Base-by-base conservation (phyloP, 768 basidiomycete genomes). In the Candolleomyces efflorescens region DNA sequence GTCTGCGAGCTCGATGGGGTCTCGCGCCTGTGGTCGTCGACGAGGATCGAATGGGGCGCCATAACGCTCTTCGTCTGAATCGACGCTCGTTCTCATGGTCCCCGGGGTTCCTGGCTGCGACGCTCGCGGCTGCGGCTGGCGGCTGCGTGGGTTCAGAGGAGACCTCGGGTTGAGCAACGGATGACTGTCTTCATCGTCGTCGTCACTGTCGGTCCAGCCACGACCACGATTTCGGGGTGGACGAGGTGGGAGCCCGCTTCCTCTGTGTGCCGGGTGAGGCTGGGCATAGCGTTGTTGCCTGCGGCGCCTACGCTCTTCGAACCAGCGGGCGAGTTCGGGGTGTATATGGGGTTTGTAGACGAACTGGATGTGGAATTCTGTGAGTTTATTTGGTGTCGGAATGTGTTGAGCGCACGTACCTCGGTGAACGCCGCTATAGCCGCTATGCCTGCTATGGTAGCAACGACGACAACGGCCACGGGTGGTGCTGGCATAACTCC, bases 311-410 rank as follows among this genome's bases (percentile, higher is more conserved):
- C 62, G 68, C 0, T 72, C 73, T 39, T 75, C 51, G 54, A 71
- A 76, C 53, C 76, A 72, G 60, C 68, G 73, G 63, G 84, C 85
- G 26, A 89, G 46, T 44, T 73, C 76, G 0, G 86, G 86, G 18
- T 84, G 85, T 57, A 89, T 78, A 58, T 87, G 85, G 10, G 86
- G 86, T 60, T 86, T 85, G 57, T 86, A 88, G 26, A 89, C 80
- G 55, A 84, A 83, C 87, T 89, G 58, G 20, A 53, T 59, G 53
- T 43, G 52, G 20, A 43, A 43, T 43, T 27, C 23, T 41, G 49
- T 57, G 64, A 59, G 65, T 65, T 55, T 62, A 66, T 45, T 54
- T 62, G 64, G 23, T 9, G 49, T 53, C 7, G 59, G 47, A 63
- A 36, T n/a, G 15, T 1, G 17, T 44, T 38, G 37, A 38, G 20